Evolutionary conservation across 1,284 basidiomycete species (phyloP), one percentile per base, ranked within the genome.

Genomic region (Neolentinus lepideus): DNA sequence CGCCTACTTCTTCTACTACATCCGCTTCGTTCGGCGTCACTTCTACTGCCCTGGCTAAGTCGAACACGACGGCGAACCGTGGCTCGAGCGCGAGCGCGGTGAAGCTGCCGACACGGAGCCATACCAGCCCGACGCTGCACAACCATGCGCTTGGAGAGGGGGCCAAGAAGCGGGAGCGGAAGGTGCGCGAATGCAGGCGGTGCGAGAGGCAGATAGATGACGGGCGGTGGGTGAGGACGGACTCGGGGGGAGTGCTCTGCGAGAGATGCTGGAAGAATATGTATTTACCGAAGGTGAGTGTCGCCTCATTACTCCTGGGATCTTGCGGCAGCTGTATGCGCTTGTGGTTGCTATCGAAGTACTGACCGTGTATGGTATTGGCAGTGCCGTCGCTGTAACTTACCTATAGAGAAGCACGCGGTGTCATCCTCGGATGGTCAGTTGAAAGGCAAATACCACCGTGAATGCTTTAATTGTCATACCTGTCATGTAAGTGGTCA

Each of bases 181-280:
- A 71, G 63, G 58, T 66, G 43, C 75, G 74, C 59, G 67, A 72
- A 24, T 95, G 92, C 64, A 72, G 83, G 48, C 79, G 82, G 59
- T 94, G 92, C 68, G 70, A 76, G 56, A 79, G 77, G 65, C 71
- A 63, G 56, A 88, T 94, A 54, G 85, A 87, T 38, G 88, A 92
- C 61, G 87, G 86, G 58, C 76, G 87, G 61, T 94, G 89, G 88
- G 82, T 92, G 59, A 75, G 76, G 61, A 80, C 89, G 66, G 91
- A 94, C 62, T 82, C 79, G 22, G 90, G 87, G 53, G 83, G 88
- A 25, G 74, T 82, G 33, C 71, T 95, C 59, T 95, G 92, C 68
- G 93, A 93, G 66, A 72, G 71, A 61, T 94, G 92, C 69, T 95
- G 92, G 92, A 94, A 94, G 77, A 85, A 90, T 65, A 88, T 94